Base-by-base conservation (phyloP, 306 rosid genomes). In the Phaseolus lunatus region DNA sequence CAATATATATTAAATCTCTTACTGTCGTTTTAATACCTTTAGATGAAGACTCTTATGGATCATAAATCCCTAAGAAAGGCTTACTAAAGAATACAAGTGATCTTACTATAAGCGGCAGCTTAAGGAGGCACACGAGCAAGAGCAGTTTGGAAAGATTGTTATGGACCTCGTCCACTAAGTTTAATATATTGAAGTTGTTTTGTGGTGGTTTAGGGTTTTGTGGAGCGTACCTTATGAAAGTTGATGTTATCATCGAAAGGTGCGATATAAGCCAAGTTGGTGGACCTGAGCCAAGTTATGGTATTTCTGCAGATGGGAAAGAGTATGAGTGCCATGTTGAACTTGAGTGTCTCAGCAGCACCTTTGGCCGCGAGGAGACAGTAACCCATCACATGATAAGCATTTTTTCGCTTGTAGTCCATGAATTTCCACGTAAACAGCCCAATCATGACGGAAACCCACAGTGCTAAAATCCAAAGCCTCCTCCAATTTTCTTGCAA, bases 221-320 rank as follows among this genome's bases (percentile, higher is more conserved):
- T 35, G 52, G 13, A 67, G 75, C 52, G 66, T 85, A 93, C 98
- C 98, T 93, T 93, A 66, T 93, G 98, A 78, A 93, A 90, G 86
- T 93, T 93, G 89, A 93, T 93, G 78, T 91, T 93, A 89, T 93
- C 98, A 82, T 93, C 97, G 72, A 93, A 93, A 59, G 97, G 97
- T 65, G 92, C 79, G 78, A 87, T 41, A 80, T 35, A 62, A 23
- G 87, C 89, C 52, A 90, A 77, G 85, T 73, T 83, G 67, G 98
- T 93, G 68, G 91, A 87, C 85, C 98, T 80, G 72, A 93, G 89
- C 96, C 96, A 85, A 50, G 98, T 93, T 85, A 93, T 93, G 83
- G 87, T 86, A 82, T 91, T 93, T 85, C 98, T 87, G 73, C 98
- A 93, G 0, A 93, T 94, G 7, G 98, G 98, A 29, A 93, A 77